Base-by-base conservation (phyloP, 2,329 filamentous ascomycete genomes). In the Aspergillus ibericus region DNA sequence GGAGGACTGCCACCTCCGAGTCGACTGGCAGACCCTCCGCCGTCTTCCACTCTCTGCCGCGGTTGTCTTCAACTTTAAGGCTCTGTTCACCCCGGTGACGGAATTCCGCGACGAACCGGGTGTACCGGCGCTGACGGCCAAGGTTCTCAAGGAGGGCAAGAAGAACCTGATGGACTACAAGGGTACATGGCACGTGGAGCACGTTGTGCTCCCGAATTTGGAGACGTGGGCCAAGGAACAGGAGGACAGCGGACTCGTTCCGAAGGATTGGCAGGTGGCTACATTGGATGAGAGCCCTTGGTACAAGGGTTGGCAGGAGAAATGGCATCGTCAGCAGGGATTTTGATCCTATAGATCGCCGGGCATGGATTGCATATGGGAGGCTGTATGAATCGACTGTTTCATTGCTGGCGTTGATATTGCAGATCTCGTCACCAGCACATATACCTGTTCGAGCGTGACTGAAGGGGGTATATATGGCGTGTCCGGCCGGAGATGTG, bases 61-160 rank as follows among this genome's bases (percentile, higher is more conserved):
- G 0, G 79, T 96, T 1, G 84, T 92, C 0, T 96, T 96, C 79
- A 96, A 95, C 73, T 96, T 93, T 83, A 96, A 93, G 70, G 91
- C 89, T 0, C 74, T 95, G 0, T 96, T 96, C 74, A 95, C 91
- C 0, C 89, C 89, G 0, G 72, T 96, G 0, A 71, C 81, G 0
- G 85, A 89, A 62, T 86, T 96, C 58, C 78, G 84, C 2, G 81
- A 89, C 57, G 92, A 96, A 72, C 84, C 89, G 0, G 89, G 86
- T 48, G 77, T 96, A 0, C 92, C 92, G 0, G 84, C 83, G 0
- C 71, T 96, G 5, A 54, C 92, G 1, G 73, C 86, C 2, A 90
- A 88, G 74, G 78, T 95, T 0, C 66, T 93, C n/a, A 83, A 79
- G 18, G 85, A 91, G 29, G 90, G 88, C 1, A 92, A 92, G 74